Base-by-base conservation (phyloP, 345 rosid genomes). In the Ceriops tagal region DNA sequence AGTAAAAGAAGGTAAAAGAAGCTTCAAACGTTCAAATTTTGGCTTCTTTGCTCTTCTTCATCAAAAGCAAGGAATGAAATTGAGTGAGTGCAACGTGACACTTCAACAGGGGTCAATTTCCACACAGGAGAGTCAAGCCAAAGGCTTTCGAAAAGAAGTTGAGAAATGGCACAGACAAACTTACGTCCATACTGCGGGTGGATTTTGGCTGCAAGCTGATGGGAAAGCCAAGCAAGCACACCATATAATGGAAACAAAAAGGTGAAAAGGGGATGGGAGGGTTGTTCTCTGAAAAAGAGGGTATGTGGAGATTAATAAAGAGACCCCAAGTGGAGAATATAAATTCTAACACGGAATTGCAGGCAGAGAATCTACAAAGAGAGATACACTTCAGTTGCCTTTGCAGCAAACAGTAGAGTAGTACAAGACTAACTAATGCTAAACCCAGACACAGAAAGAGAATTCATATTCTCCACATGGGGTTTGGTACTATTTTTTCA, bases 291-390 rank as follows among this genome's bases (percentile, higher is more conserved):
- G 22, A 61, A 67, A 58, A 69, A 18, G 57, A 24, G 27, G 20
- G 22, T 47, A 2, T 28, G 13, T 46, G 56, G 75, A 76, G 73
- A 75, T 61, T 39, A 66, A 67, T 24, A 11, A 51, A 51, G 64
- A 63, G 39, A 21, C 53, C 47, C 51, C 47, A 52, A 58, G 22
- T 0, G 3, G 43, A 49, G 5, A 63, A 66, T 62, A 66, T 63
- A 78, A 75, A 67, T 73, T 73, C 62, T 13, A 53, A 49, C 16
- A 52, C 15, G 46, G 15, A 39, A 39, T 39, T 39, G 16, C 75
- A 64, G 64, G 66, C 61, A 32, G 58, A 67, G 74, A 79, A 77
- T 79, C 77, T 64, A 65, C 31, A 19, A 60, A 70, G 67, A 76
- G 55, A 81, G 73, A 74, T 52, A 51, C 72, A 61, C 55, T 57